A percentile compares a stretch with the other conserved stretches of the same genome.
These are phyloP conservation scores for Micromonas pusilla DNA, from an alignment of 139 green algal species.

Conservation along the genomic window DNA sequence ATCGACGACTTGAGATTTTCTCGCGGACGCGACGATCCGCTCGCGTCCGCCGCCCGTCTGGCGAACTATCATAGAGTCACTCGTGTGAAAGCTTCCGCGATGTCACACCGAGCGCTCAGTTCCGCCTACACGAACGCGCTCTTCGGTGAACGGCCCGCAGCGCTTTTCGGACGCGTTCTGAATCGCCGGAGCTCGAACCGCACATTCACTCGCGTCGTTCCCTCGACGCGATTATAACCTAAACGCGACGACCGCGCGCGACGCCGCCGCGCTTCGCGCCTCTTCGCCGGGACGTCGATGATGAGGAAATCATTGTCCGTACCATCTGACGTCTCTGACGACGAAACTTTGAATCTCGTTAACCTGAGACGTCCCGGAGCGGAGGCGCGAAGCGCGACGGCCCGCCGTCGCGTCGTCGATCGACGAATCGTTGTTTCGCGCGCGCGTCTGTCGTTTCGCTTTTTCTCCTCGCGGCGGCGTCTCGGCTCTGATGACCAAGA, in stretches of 20 bases:
- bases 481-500: not conserved
- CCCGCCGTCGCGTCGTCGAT: not conserved
- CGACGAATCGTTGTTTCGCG: not conserved
- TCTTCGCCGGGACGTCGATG: constrained; percentile 3
- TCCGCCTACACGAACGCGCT: not conserved
- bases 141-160: not conserved
- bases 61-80: constrained; percentile 13
- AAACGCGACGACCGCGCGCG: not conserved
- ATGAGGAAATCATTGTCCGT: constrained; percentile 21
- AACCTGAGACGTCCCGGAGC: constrained; percentile 15
- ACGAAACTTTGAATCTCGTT: constrained; percentile 30
- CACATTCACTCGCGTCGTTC: not conserved
- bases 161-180: not conserved
- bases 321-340: constrained; percentile 22
- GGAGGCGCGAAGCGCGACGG: no score
- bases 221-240: not conserved
- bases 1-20: no score
- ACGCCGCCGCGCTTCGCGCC: not conserved
- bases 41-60: no score
- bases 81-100: not conserved
- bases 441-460: not conserved
- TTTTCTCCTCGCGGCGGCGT: not conserved
- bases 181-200: constrained; percentile 5
- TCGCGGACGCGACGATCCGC: no score
- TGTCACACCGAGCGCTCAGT: constrained; percentile 7